These are phyloP conservation scores for Daldinia childiae DNA, from an alignment of 495 filamentous ascomycete species.

Conservation along the genomic window DNA sequence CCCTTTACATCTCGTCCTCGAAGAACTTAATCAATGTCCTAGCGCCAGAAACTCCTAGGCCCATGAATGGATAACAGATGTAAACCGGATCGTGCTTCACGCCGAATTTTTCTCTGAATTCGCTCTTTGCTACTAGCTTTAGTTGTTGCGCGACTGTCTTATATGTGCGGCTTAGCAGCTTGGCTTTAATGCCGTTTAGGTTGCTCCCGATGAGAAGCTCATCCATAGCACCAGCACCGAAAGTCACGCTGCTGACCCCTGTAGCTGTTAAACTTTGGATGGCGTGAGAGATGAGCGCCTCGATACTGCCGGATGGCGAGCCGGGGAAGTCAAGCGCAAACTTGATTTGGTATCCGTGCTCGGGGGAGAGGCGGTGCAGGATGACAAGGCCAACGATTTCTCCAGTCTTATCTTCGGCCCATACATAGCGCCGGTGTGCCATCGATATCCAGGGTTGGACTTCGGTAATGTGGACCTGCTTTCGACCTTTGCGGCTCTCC, in stretches of 20 bases:
- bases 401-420: slow-evolving; percentile 72
- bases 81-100: slow-evolving; percentile 79
- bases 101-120: slow-evolving; percentile 87
- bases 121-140: slow-evolving; percentile 80
- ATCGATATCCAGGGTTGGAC: slow-evolving; percentile 83
- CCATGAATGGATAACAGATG: slow-evolving; percentile 83
- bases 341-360: slow-evolving; percentile 87
- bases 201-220: slow-evolving; percentile 77
- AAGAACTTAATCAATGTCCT: slow-evolving; percentile 84
- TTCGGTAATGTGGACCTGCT: slow-evolving; percentile 84
- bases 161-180: slow-evolving; percentile 79
- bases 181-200: slow-evolving; percentile 74
- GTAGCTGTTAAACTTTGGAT: slow-evolving; percentile 71
- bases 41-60: slow-evolving; percentile 77
- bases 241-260: slow-evolving; percentile 75
- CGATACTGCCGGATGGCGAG: slow-evolving; percentile 80
- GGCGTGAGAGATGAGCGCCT: slow-evolving; percentile 79
- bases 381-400: slow-evolving; percentile 76
- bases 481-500: slow-evolving; percentile 74
- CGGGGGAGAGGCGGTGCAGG: slow-evolving; percentile 75
- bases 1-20: slow-evolving; percentile 67
- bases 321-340: slow-evolving; percentile 86
- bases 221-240: slow-evolving; percentile 77
- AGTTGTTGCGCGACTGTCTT: slow-evolving; percentile 79
- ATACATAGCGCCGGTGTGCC: slow-evolving; percentile 82